Base-by-base conservation (phyloP, 805 yeast species). In the Saccharomycopsis oosterbeekiorum region DNA sequence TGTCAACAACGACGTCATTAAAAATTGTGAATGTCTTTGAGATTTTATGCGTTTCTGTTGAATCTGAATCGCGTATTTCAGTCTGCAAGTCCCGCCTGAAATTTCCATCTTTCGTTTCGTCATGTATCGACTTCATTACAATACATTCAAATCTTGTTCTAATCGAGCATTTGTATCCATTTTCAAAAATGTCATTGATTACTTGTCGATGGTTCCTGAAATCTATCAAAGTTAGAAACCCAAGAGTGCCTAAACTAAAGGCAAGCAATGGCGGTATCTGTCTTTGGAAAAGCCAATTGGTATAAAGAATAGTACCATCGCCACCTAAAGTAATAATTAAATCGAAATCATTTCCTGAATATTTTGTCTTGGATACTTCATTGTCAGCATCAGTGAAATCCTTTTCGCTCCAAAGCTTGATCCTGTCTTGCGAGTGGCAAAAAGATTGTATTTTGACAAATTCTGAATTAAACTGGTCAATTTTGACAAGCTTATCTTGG, bases 231-330 rank as follows among this genome's bases (percentile, higher is more conserved):
- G 98, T 92, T 67, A 94, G 76, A 70, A 94, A 94, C 2, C 99
- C 99, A 26, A 94, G 76, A 0, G 97, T 88, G 0, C 99, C 99
- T 67, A 94, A 76, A 0, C 96, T 82, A 72, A 91, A 93, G 19
- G 96, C 83, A 66, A 94, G 78, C 1, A 93, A 89, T 0, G 99
- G 99, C 0, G 99, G 99, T 1, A 92, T 97, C 57, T 81, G 80
- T 61, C 80, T 76, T 73, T 88, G 96, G 73, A 94, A 94, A 50
- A 91, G 76, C 61, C 94, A 86, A 1, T 96, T 90, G 0, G 93
- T 93, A 68, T 87, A 87, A 10, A 93, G 75, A 56, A 93, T 97
- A 0, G 99, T 94, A 9, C 99, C 98, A 70, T 94, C 99, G 17
- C 99, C 99, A 26, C 99, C 99, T 9, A 94, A 76, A 0, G 98